Evolutionary conservation across 192 early-diverging fungal species (phyloP), one percentile per base, ranked within the genome.

Genomic region (Spinellus fusiger): DNA sequence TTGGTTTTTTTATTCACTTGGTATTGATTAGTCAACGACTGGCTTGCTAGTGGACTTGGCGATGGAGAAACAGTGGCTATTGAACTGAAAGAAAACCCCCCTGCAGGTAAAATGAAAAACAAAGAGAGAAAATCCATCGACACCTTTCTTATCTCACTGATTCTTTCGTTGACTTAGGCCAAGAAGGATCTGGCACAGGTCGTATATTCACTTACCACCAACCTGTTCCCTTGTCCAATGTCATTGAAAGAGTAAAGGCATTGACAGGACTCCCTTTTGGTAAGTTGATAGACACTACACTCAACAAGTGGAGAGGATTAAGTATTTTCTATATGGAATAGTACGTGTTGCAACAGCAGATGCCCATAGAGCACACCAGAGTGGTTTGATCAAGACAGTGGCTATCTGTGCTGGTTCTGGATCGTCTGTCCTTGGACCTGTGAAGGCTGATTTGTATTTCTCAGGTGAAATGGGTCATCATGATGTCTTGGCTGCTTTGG

Each of bases 401-500:
- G 96, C 89, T 8, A 91, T 96, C 37, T 98, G 96, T 78, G 94
- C 93, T 7, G 96, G 96, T 12, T 93, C 93, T 2, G 89, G 92
- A 1, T 68, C 73, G 23, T 87, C 84, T 3, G 84, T 93, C 6
- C 67, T 93, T 13, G 64, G 63, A 12, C 70, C 76, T 0, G 62
- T 73, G 0, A 66, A 69, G 15, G 87, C 92, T 3, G 94, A 96
- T 69, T 62, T 98, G 26, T 93, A 84, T 62, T 82, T 93, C 31
- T 94, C 96, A 7, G 96, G 94, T 13, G 96, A 98, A 79, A 92
- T 98, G 87, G 85, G 85, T 13, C 96, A 98, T 64, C 96, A 98
- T 52, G 92, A 94, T 40, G 85, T 94, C 4, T 79, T 98, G n/a
- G 90, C 84, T 25, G 89, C 92, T 12, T 56, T 89, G 5, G 85